Percentiles rank a stretch among this genome's conserved stretches.
Conservation (phyloP, 495 filamentous ascomycete species). For the Lentithecium fluviatile region DNA sequence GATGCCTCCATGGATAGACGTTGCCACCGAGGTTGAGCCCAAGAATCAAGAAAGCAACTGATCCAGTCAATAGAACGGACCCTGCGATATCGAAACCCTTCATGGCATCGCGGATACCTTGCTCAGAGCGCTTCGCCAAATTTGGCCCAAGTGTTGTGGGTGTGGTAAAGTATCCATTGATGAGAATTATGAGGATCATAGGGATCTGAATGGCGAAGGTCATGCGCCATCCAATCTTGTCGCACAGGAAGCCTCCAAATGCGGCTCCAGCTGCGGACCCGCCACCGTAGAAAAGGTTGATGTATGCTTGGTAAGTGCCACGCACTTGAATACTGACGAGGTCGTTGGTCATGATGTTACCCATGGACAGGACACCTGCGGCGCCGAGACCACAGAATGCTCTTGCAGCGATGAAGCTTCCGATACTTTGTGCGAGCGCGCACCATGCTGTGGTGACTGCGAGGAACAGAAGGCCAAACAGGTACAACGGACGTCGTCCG, state of each 20-base stretch:
- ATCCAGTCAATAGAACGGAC: slow-evolving; percentile 61
- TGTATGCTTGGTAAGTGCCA: slow-evolving; percentile 71
- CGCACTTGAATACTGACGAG: slow-evolving; percentile 73
- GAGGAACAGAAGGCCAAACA: slow-evolving; percentile 64
- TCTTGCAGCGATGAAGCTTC: slow-evolving; percentile 68
- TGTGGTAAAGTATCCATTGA: slow-evolving; percentile 56
- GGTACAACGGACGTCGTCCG: slow-evolving; percentile 67
- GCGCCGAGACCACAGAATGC: slow-evolving; percentile 74
- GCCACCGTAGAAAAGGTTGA: slow-evolving; percentile 67
- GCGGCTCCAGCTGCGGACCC: slow-evolving; percentile 67
- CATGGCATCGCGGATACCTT: slow-evolving; percentile 58
- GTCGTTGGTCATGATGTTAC: slow-evolving; percentile 71
- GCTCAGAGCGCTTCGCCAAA: slow-evolving; percentile 46
- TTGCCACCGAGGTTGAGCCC: slow-evolving; percentile 79
- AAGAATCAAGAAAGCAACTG: slow-evolving; percentile 67
- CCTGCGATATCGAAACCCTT: slow-evolving; percentile 67
- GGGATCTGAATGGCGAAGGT: slow-evolving; percentile 69
- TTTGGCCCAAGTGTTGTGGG: slow-evolving; percentile 60
- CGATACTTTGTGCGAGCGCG: slow-evolving; percentile 66
- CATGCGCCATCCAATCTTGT: slow-evolving; percentile 72
- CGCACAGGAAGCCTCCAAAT: slow-evolving; percentile 71
- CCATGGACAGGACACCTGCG: slow-evolving; percentile 70
- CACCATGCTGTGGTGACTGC: slow-evolving; percentile 69
- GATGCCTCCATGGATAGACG: slow-evolving; percentile 69
- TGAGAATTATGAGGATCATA: slow-evolving; percentile 58